Percentiles rank a stretch among this genome's conserved stretches.
Evolutionary conservation across 2,329 filamentous ascomycete species (phyloP).

Genomic region (Colletotrichum aenigma): DNA sequence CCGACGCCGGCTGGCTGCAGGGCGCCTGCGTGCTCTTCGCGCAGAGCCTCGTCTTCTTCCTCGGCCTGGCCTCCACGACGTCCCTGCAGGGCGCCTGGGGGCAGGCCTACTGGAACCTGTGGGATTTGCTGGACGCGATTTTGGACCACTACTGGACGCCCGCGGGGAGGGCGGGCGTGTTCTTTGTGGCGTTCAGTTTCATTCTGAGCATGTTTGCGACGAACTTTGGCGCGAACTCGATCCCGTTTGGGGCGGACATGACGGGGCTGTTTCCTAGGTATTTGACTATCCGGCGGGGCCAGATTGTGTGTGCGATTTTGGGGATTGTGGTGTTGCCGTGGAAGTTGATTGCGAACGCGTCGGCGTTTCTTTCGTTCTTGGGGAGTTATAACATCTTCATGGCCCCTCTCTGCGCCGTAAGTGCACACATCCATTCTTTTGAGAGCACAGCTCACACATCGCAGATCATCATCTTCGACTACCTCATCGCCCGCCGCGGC

Average conservation of each 20-base stretch:
- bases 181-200: slow-evolving; percentile 31
- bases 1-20: slow-evolving; percentile 34
- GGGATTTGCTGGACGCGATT: slow-evolving; percentile 38
- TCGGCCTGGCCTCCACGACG: slow-evolving; percentile 33
- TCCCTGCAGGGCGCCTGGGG: slow-evolving; percentile 36
- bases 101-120: slow-evolving; percentile 40
- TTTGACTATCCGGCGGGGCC: slow-evolving; percentile 34
- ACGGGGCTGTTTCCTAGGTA: slow-evolving; percentile 33
- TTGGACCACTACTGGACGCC: slow-evolving; percentile 37
- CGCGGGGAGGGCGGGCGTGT: slow-evolving; percentile 33
- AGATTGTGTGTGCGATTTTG: slow-evolving; percentile 33
- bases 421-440: too few species aligned
- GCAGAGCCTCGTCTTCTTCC: slow-evolving; percentile 30
- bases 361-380: slow-evolving; percentile 27
- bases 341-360: slow-evolving; percentile 30
- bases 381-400: slow-evolving; percentile 31
- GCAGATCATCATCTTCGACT: slow-evolving; percentile 37
- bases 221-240: slow-evolving; percentile 32
- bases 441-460: background rate
- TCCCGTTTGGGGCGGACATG: slow-evolving; percentile 37
- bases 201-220: slow-evolving; percentile 25
- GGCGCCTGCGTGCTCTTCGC: slow-evolving; percentile 28
- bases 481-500: slow-evolving; percentile 33
- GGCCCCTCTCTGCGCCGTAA: slow-evolving; percentile 27
- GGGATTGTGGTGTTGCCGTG: slow-evolving; percentile 34